Conservation (phyloP, 176 grass and related monocot genomes). For the Triticum aestivum region IWGSC_CS_RefSeq_v2.1 NC_057797.1:148382370-148382869, state of each 20-base stretch:
- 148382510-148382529: background rate
- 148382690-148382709: slow-evolving; percentile 8
- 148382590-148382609: background rate
- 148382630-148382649: background rate
- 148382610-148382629: background rate
- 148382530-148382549: background rate
- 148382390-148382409: background rate
- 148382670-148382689: background rate
- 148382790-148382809: background rate
- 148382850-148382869: slow-evolving; percentile 25
- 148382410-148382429: background rate
- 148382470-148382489: background rate
- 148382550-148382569: background rate
- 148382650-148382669: background rate
- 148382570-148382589: background rate
- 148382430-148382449: background rate
- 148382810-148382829: background rate
- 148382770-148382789: background rate
- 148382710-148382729: background rate
- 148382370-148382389: background rate
- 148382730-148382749: background rate
- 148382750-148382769: background rate
- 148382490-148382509: background rate
- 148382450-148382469: background rate
- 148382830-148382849: background rate